Base-by-base conservation (phyloP, 805 yeast species). In the Maudiozyma barnettii region DNA sequence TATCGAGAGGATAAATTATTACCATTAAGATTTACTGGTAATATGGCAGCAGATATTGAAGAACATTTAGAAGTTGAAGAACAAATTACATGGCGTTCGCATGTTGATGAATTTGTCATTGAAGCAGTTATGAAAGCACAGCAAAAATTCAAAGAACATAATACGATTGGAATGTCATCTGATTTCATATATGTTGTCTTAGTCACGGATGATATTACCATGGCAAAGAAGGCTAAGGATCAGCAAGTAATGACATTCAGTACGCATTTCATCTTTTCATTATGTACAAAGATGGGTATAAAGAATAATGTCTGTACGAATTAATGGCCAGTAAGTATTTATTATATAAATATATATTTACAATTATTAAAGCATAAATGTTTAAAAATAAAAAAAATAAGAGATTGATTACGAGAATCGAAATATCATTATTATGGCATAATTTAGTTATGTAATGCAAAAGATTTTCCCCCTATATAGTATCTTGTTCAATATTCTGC, bases 31-130 rank as follows among this genome's bases (percentile, higher is more conserved):
- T 80, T 81, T 54, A 83, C 84, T 55, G 90, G 89, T 38, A 74
- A 83, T 3, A 71, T 76, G 39, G 86, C 89, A 0, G 70, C 78
- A 5, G 79, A 81, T 39, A 72, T 83, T 50, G 82, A 81, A 57
- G 91, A 83, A 60, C 81, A 85, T 5, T 64, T 79, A 18, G 91
- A 83, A 58, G 82, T 83, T 62, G 89, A 83, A 59, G 78, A 79
- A 56, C 82, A 82, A 56, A 76, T 79, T 40, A 76, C 77, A 40
- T 83, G 90, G 91, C 71, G 85, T 61, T 71, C 80, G 14, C 79
- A 76, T 54, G 83, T 84, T 8, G 91, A 83, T 62, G 87, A 82
- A 54, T 74, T 82, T 36, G 80, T 82, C 45, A 61, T 70, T 74
- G 63, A 78, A 74, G 60, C 76, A 72, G 37, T 68, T 70, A 59